Evolutionary conservation across 2,329 filamentous ascomycete genomes (phyloP), one percentile per base, ranked within the genome.

Genomic region (Xylogone sp.): DNA sequence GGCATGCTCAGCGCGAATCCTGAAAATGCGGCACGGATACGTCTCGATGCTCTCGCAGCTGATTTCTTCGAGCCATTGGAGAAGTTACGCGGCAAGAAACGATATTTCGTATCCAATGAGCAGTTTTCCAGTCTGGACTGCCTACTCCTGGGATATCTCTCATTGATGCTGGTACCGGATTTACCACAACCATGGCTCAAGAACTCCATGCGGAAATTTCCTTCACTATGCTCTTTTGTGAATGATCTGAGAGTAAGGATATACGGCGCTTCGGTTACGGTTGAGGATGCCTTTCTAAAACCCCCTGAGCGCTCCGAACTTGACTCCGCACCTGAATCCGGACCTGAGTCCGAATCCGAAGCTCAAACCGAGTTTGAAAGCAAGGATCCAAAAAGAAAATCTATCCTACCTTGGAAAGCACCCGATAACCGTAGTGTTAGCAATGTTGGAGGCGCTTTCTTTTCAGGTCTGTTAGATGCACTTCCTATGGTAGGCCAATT

Each of bases 61-160:
- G 82, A 85, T 55, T 87, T 90, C 60, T 81, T 95, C 47, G 79
- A 81, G 29, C 87, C 90, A 1, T 66, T 97, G 16, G 78, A 84
- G 49, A 78, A 83, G 34, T 73, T 89, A 29, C 74, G 85, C 19
- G 77, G 73, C 1, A 65, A 71, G 18, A 82, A 81, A 54, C 62
- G 68, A 2, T 86, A 79, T 62, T 67, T 89, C 10, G 70, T 88
- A 1, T 72, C 71, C 10, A 69, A 71, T 8, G 65, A 71, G 1
- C 62, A 71, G n/a, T 76, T 81, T 0, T 82, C 82, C 2, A 82
- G 79, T 50, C 70, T 95, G 21, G 92, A 97, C 68, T 96, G 89
- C 65, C 68, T 97, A 45, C 85, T 83, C 0, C 82, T 90, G 61
- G 94, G 86, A 10, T 96, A 95, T 66, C 73, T 97, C 31, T 78